Conservation (phyloP, 345 rosid genomes). For the Eucalyptus erythrocorys region DNA sequence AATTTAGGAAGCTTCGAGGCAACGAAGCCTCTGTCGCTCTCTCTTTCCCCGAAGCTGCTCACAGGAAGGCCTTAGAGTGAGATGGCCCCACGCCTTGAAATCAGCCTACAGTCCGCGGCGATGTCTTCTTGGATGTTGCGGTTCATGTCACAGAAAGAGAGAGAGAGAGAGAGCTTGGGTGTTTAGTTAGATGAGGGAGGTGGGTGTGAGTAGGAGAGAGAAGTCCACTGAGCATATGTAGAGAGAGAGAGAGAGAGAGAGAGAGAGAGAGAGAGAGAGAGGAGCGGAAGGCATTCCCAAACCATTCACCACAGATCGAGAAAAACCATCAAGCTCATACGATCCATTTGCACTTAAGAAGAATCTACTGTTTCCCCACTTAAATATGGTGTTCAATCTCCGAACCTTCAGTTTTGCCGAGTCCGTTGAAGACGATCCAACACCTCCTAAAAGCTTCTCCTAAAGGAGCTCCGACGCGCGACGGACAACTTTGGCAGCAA, state of each 20-base stretch:
- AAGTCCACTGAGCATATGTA: too few relatives aligned
- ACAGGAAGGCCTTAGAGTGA: not conserved
- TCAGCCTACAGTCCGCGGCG: not conserved
- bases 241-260: too few relatives aligned
- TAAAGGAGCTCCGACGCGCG: not conserved
- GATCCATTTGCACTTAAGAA: not conserved
- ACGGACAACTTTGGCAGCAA: not conserved
- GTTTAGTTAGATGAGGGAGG: too few relatives aligned
- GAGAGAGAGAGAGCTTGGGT: too few relatives aligned
- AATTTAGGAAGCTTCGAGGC: not conserved
- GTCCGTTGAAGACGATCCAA: not conserved
- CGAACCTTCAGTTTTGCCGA: not conserved
- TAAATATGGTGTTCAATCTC: not conserved
- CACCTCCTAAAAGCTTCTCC: not conserved
- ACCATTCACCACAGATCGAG: not conserved
- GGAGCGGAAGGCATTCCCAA: not conserved
- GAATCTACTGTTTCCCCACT: not conserved
- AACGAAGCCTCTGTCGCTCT: not conserved
- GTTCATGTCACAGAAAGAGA: too few relatives aligned
- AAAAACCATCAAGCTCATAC: not conserved
- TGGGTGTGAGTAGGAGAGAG: too few relatives aligned
- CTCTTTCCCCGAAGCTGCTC: not conserved
- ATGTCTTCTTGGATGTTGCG: too few relatives aligned
- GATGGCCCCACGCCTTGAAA: not conserved
- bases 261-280: too few relatives aligned